A percentile compares a stretch with the other conserved stretches of the same genome.
Conservation (phyloP, 2,329 filamentous ascomycete genomes). For the Botryotinia globosa region DNA sequence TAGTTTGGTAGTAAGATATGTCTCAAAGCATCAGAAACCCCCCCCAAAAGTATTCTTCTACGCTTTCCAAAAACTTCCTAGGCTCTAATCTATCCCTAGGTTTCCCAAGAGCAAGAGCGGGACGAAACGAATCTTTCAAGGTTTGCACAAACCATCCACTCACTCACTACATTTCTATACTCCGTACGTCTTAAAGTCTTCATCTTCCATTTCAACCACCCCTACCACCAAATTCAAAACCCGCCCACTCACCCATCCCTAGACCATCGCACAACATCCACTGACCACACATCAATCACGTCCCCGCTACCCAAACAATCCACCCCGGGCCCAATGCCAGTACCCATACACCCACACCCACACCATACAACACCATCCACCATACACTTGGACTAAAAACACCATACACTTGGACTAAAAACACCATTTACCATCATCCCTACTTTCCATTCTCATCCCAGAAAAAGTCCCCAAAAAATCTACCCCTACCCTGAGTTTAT, state of each 20-base stretch:
- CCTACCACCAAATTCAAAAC: constrained; percentile 9
- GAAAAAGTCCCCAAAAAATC: neutral
- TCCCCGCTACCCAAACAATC: constrained; percentile 15
- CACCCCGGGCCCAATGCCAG: constrained; percentile 12
- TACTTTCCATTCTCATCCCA: constrained; percentile 5
- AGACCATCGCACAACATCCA: constrained; percentile 12
- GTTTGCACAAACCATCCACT: constrained; percentile 18
- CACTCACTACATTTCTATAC: neutral
- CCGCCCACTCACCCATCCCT: constrained; percentile 1
- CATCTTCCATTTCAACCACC: constrained; percentile 15
- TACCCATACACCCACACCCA: neutral
- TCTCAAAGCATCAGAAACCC: constrained; percentile 18
- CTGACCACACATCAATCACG: constrained; percentile 9
- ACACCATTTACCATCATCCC: constrained; percentile 1
- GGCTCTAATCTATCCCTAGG: constrained; percentile 1
- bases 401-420: neutral
- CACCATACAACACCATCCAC: too few relatives aligned
- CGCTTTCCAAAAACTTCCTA: constrained; percentile 8
- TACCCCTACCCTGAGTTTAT: constrained; percentile 18
- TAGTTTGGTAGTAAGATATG: constrained; percentile 6
- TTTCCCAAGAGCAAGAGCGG: constrained; percentile 18
- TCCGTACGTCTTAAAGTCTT: neutral
- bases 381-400: neutral
- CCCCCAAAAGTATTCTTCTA: constrained; percentile 2
- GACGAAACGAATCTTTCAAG: constrained; percentile 17